Evolutionary conservation across 768 basidiomycete genomes (phyloP), one percentile per base, ranked within the genome.

Genomic region (Hydnomerulius pinastri): DNA sequence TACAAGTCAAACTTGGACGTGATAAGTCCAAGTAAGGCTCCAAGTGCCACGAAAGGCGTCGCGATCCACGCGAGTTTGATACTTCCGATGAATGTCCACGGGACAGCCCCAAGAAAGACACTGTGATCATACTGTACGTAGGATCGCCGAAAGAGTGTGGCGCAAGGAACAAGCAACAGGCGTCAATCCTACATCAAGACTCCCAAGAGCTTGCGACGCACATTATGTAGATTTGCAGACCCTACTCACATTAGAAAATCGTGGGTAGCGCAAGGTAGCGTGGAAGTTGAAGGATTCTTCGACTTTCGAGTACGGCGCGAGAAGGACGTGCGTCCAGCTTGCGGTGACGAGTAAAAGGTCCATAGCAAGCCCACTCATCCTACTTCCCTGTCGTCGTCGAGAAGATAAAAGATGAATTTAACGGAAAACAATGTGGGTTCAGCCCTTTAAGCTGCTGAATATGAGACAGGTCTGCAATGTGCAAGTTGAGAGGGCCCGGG

Each of bases 251-350:
- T 79, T 24, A 98, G 72, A 21, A 92, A 74, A 68, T 99, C 97
- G 62, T 97, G 92, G 1, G 78, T 79, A n/a, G n/a, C n/a, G n/a
- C n/a, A n/a, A n/a, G n/a, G n/a, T n/a, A 0, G 92, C 94, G 64
- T 98, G 97, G 8, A 98, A 78, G 57, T 88, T 94, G 77, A 98
- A 98, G 62, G 88, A 90, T 71, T 99, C 97, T 68, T 99, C 97
- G 24, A 99, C 97, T 72, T 99, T 99, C 4, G 91, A 90, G 65
- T 88, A 92, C 0, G 97, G 96, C 2, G 90, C 81, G 3, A 91
- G 72, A 21, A 88, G 57, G 40, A 95, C 87, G 56, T 96, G 87
- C 1, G 63, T 58, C 78, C 83, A 89, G 45, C 75, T 74, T 39
- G 76, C 72, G 0, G 60, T 60, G 21, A 85, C 64, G 13, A 89